Evolutionary conservation across 2,329 filamentous ascomycete genomes (phyloP), one percentile per base, ranked within the genome.

Genomic region (Fusarium napiforme): DNA sequence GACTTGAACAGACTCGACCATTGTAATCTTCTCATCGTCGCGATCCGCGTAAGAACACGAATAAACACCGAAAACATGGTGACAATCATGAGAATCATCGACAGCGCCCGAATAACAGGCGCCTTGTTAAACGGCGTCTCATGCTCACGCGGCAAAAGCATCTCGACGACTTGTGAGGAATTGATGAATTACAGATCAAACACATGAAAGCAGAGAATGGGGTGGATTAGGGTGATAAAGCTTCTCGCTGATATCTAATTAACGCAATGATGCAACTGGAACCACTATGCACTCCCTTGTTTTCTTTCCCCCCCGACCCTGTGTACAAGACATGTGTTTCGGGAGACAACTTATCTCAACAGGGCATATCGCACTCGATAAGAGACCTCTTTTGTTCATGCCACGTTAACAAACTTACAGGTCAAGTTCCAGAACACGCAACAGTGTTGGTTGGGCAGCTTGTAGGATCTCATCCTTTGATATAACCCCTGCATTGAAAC

Each of bases 71-170:
- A 68, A 1, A 68, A 68, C 26, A 68, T 32, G 0, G 56, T 55
- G 0, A 68, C 56, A 4, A 68, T 28, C 64, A 68, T 68, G 9
- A 68, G 21, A 26, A 68, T 68, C 64, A 68, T 55, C 1, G 65
- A 68, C 10, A 68, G 26, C 16, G 65, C 64, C 47, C 65, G 36
- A 9, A 68, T 55, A 3, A 68, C 26, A 7, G 64, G 64, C n/a
- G 65, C 53, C 7, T 68, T 68, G 14, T 68, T 68, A 19, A 68
- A 68, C 7, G 47, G 64, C 10, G 64, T 63, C 47, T 68, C 64
- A 68, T 68, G 65, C 42, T 68, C 65, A n/a, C 65, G 64, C 5
- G 56, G n/a, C 1, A 34, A 45, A n/a, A 63, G 40, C 64, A 68
- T 68, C 42, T 68, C 43, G 60, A 63, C 19, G 19, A 47, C 14